Evolutionary conservation across 345 rosid species (phyloP), one percentile per base, ranked within the genome.

Genomic region (Corchorus olitorius): DNA sequence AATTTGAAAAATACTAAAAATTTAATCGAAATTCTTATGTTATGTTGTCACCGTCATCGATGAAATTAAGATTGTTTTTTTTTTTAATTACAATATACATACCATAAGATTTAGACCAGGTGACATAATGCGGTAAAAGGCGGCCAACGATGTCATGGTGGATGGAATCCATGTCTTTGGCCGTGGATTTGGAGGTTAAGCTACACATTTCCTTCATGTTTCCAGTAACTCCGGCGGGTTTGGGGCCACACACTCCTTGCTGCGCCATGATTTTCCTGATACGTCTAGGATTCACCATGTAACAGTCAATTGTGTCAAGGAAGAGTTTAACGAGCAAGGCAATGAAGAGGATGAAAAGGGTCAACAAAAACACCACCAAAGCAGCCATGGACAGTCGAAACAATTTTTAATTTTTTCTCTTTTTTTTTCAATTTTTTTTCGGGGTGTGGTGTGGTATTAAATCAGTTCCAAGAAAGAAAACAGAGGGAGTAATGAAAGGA

Each of bases 201-300:
- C 87, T 56, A 61, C 91, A 79, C 81, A 91, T 82, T 41, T 93
- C 95, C n/a, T 79, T 41, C 77, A 96, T 86, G 93, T 96, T 93
- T 22, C 98, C 98, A 34, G 88, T 86, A 11, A 96, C 83, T 59
- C 83, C 86, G 48, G 90, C 86, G 33, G 98, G 94, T 20, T 80
- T 81, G 7, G 99, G 99, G 50, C 99, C 99, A 82, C 84, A 87
- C 78, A 96, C 94, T 0, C 97, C 99, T 89, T 96, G 99, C 83
- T 80, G 84, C 71, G 80, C 90, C 98, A 96, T 92, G 2, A 84
- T 73, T 55, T 81, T 89, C 60, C 76, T 86, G 86, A 96, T 93
- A 79, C 95, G 94, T 79, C 88, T 88, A 13, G 98, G 99, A 22
- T 79, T 90, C 56, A 91, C 49, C 78, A 74, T 86, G 84, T 96